Evolutionary conservation across 140 eudicot species (phyloP).

Genomic region (Ambrosia hybrid): DNA sequence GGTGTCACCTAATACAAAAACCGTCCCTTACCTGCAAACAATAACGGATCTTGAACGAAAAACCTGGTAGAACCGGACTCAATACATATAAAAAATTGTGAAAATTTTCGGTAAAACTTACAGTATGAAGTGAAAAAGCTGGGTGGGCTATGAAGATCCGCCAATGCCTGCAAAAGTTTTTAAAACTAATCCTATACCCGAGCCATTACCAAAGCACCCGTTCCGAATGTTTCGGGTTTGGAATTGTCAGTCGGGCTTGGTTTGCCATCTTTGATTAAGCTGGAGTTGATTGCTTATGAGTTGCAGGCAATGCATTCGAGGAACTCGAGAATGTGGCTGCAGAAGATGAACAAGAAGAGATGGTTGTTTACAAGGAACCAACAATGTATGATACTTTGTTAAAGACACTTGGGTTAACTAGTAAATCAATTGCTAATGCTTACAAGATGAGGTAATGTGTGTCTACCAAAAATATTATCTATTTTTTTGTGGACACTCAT

Average conservation of each 20-base stretch:
- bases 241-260: background rate
- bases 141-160: too few species aligned
- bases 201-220: too few species aligned
- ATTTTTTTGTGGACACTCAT: background rate
- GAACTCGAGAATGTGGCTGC: slow-evolving; percentile 35
- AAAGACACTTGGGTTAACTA: slow-evolving; percentile 51
- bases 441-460: slow-evolving; percentile 48
- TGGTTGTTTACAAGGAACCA: slow-evolving; percentile 45
- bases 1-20: too few species aligned
- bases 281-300: slow-evolving; percentile 2
- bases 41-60: too few species aligned
- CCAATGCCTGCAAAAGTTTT: too few species aligned
- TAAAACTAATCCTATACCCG: too few species aligned
- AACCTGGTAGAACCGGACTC: too few species aligned
- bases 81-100: too few species aligned
- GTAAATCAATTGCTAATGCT: slow-evolving; percentile 54
- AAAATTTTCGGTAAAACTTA: too few species aligned
- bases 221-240: background rate
- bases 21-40: too few species aligned
- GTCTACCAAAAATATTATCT: background rate
- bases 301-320: slow-evolving; percentile 37
- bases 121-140: too few species aligned
- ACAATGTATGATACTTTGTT: slow-evolving; percentile 63
- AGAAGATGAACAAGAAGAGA: slow-evolving; percentile 55
- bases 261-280: background rate